These are phyloP conservation scores for Marasmius fiardii DNA, from an alignment of 1,284 basidiomycete species.

Conservation along the genomic window DNA sequence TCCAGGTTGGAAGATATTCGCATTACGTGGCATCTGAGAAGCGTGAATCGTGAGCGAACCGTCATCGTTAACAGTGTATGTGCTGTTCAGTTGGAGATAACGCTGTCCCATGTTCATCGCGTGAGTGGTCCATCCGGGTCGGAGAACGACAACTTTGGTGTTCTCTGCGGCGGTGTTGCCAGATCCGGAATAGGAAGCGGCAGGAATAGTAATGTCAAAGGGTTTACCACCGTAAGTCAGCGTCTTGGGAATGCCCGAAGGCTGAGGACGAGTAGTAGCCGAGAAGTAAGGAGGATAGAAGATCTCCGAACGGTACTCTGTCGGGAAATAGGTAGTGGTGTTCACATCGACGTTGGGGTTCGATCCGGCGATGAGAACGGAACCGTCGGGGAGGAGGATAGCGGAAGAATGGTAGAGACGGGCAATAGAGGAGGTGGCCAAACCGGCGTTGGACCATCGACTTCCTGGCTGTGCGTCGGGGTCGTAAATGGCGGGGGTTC, in stretches of 20 bases:
- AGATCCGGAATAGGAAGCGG: constrained; percentile 60
- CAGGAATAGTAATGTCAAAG: constrained; percentile 64
- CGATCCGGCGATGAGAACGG: constrained; percentile 85
- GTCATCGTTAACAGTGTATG: constrained; percentile 78
- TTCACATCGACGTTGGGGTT: constrained; percentile 92
- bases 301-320: constrained; percentile 83
- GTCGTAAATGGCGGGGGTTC: constrained; percentile 75
- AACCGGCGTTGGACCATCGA: constrained; percentile 70
- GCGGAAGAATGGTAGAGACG: constrained; percentile 89
- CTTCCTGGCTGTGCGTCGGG: constrained; percentile 59
- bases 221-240: constrained; percentile 81
- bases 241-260: constrained; percentile 66
- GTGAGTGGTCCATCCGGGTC: constrained; percentile 92
- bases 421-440: constrained; percentile 57
- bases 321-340: constrained; percentile 66
- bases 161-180: constrained; percentile 71
- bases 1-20: constrained; percentile 84
- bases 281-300: constrained; percentile 86
- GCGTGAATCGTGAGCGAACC: constrained; percentile 76
- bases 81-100: constrained; percentile 72
- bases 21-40: constrained; percentile 76
- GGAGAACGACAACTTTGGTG: constrained; percentile 78
- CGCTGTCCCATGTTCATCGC: constrained; percentile 94
- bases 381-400: constrained; percentile 84
- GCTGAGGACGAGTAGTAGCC: constrained; percentile 68